Base-by-base conservation (phyloP, 495 filamentous ascomycete species). In the Filosporella fistucella region DNA sequence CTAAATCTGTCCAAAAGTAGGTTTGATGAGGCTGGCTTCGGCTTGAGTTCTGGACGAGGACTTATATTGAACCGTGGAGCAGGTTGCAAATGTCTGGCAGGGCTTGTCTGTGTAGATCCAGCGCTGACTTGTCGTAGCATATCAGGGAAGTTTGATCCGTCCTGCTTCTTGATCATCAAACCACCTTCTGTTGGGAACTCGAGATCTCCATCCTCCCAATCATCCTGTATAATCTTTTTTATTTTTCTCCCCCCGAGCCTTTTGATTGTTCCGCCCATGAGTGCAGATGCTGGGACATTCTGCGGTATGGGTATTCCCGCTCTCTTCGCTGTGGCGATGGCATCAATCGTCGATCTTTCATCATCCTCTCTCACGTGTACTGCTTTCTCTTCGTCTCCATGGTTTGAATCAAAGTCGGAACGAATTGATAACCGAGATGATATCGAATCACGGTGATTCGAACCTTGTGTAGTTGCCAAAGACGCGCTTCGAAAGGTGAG, bases 191-290 rank as follows among this genome's bases (percentile, higher is more conserved):
- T 64, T 3, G 69, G 65, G 33, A 96, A 69, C 52, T 95, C 89
- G 40, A 98, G 68, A 59, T 97, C 93, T 49, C 95, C 88, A 37
- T 80, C 84, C 86, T 91, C 96, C 64, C 95, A 91, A 63, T 96
- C 93, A 56, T 84, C 72, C 34, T 76, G 67, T 49, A 87, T 81
- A 18, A 79, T 69, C 63, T 85, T 87, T 60, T 81, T 85, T 35
- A 82, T 75, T 54, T 88, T 93, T 58, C 83, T 82, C 55, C 82
- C 86, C 36, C 89, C 89, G 6, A 98, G 72, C 60, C 89, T 74
- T 70, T 95, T 96, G 61, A 98, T 98, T 10, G 89, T 90, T 38
- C 93, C 93, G 34, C 91, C 93, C 55, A 95, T 75, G 33, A 98
- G 74, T 39, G 93, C 93, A n/a, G 91, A 95, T 18, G 85, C 78